Conservation (phyloP, 139 green algal species). For the Desmodesmus armatus region DNA sequence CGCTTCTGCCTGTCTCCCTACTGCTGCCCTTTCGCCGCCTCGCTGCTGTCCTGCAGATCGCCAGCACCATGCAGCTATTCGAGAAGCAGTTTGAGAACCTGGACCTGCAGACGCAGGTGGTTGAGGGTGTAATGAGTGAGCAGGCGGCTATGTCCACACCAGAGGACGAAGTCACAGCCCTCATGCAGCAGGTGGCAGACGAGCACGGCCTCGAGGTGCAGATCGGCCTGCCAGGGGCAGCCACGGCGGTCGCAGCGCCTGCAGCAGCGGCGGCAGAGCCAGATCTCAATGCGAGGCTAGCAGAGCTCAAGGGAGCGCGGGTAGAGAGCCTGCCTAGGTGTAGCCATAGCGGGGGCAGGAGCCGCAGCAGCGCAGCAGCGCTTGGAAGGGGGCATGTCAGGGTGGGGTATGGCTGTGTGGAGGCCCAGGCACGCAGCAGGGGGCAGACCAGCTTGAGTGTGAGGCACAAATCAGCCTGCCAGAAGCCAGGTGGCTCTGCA, state of each 20-base stretch:
- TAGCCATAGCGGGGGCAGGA: too few species aligned
- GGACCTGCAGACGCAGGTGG: constrained; percentile 91
- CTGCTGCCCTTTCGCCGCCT: too few species aligned
- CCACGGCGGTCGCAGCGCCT: constrained; percentile 28
- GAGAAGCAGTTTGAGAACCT: constrained; percentile 97
- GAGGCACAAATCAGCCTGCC: too few species aligned
- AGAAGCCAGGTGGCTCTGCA: too few species aligned
- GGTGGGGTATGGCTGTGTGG: too few species aligned
- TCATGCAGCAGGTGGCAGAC: constrained; percentile 94
- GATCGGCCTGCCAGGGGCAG: constrained; percentile 72
- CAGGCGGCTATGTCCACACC: constrained; percentile 90
- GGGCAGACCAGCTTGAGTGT: too few species aligned
- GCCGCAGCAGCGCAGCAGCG: too few species aligned
- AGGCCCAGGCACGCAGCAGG: too few species aligned
- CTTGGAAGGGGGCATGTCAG: too few species aligned
- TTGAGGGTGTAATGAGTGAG: constrained; percentile 92
- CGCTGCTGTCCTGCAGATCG: constrained; percentile 69
- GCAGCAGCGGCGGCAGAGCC: constrained; percentile 55
- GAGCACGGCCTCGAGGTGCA: constrained; percentile 91
- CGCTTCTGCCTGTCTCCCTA: neutral
- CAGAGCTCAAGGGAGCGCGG: constrained; percentile 73
- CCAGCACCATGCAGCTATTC: constrained; percentile 94
- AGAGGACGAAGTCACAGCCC: constrained; percentile 92
- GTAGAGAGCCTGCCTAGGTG: too few species aligned
- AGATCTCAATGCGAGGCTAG: constrained; percentile 84